A percentile compares a stretch with the other conserved stretches of the same genome.
These are phyloP conservation scores for Sugiyamaella grinbergsii DNA, from an alignment of 1,139 yeast species.

Conservation along the genomic window DNA sequence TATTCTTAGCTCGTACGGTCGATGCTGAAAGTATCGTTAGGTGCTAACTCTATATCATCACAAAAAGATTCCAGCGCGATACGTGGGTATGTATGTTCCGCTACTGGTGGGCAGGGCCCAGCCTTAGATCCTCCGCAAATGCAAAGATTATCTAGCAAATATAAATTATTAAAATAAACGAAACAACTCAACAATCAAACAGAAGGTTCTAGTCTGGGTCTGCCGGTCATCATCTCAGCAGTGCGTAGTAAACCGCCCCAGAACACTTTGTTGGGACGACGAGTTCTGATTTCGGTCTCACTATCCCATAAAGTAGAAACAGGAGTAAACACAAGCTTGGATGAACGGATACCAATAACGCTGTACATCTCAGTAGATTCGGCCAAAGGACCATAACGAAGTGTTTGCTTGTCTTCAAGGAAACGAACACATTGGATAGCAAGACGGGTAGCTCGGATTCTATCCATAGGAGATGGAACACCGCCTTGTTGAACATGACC, in stretches of 20 bases:
- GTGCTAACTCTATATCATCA: no score
- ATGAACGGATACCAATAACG: slow-evolving; percentile 81
- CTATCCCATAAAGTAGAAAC: slow-evolving; percentile 76
- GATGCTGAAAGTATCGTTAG: no score
- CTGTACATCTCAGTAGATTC: slow-evolving; percentile 64
- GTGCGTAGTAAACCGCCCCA: slow-evolving; percentile 77
- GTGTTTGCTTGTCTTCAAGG: slow-evolving; percentile 54
- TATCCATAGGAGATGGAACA: slow-evolving; percentile 90
- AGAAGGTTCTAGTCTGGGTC: slow-evolving; percentile 42
- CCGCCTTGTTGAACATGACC: slow-evolving; percentile 99
- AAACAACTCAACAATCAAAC: not conserved
- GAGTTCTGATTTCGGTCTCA: slow-evolving; percentile 75
- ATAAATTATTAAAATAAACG: not conserved
- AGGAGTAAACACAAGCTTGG: slow-evolving; percentile 73
- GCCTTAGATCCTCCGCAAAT: no score
- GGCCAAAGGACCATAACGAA: slow-evolving; percentile 21
- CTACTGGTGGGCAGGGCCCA: no score
- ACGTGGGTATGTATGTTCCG: no score
- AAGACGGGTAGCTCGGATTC: slow-evolving; percentile 87
- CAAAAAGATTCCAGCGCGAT: no score
- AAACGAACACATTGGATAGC: slow-evolving; percentile 88
- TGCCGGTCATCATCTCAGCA: slow-evolving; percentile 85
- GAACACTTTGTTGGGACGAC: slow-evolving; percentile 88
- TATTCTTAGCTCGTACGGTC: no score
- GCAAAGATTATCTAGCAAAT: no score